phyloP scores from a whole-genome alignment of 768 basidiomycete species.

The Auricularia sp. region DNA sequence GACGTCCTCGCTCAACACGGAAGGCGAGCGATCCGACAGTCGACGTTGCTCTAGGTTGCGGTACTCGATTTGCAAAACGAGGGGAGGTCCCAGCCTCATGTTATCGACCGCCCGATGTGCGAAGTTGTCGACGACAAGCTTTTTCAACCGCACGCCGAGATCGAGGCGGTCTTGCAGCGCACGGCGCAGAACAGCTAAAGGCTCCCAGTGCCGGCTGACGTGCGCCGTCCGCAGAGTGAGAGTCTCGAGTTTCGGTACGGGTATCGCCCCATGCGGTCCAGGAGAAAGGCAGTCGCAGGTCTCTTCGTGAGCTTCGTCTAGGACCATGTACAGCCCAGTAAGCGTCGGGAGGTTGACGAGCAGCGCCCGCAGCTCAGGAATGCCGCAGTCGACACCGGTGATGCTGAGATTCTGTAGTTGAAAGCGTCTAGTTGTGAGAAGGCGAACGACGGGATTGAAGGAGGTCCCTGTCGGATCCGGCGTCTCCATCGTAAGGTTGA shows the following conservation, averaged over 20 bases:
- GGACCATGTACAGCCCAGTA: not conserved
- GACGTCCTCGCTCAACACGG: not conserved
- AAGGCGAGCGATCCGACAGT: not conserved
- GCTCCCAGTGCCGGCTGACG: not conserved
- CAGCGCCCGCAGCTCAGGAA: not conserved
- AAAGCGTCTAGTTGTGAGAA: not conserved
- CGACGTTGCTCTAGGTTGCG: not conserved
- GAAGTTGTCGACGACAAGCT: not conserved
- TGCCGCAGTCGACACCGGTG: not conserved
- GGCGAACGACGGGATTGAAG: not conserved
- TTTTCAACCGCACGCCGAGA: not conserved
- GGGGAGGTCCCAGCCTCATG: not conserved
- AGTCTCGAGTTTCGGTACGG: not conserved
- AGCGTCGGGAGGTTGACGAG: not conserved
- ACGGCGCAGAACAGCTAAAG: not conserved
- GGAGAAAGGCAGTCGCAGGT: not conserved
- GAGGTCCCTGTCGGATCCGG: not conserved
- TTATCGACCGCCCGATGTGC: not conserved
- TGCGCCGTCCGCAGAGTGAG: not conserved
- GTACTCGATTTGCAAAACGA: not conserved
- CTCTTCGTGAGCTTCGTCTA: not conserved
- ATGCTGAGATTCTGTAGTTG: not conserved
- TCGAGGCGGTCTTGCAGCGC: not conserved
- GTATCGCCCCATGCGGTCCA: not conserved
- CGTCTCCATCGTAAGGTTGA: not conserved